Percentiles rank a stretch among this genome's conserved stretches.
phyloP scores from a whole-genome alignment of 306 rosid species.

The peach (Prunus persica) region DNA sequence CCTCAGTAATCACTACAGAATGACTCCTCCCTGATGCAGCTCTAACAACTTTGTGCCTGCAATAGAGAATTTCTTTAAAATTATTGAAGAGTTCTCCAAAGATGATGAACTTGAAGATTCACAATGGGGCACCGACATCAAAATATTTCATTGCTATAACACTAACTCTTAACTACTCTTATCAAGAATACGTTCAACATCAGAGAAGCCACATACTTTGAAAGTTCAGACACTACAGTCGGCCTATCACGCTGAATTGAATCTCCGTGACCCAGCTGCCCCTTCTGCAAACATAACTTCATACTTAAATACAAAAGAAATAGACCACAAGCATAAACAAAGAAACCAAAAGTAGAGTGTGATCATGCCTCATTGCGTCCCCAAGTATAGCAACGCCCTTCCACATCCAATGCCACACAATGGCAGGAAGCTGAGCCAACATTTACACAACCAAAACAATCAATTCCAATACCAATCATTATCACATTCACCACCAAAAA shows the following conservation, averaged over 20 bases:
- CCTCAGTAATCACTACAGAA: conserved; percentile 77
- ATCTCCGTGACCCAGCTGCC: conserved; percentile 98
- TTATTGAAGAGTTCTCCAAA: neutral
- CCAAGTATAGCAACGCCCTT: conserved; percentile 98
- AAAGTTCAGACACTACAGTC: conserved; percentile 87
- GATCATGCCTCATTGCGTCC: conserved; percentile 87
- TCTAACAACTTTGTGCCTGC: conserved; percentile 69
- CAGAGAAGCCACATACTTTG: conserved; percentile 59
- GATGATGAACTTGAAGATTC: neutral
- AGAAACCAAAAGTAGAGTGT: conserved; percentile 13
- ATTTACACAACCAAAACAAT: conserved; percentile 4
- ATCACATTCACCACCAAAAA: neutral
- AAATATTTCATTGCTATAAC: neutral
- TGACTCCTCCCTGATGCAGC: conserved; percentile 91
- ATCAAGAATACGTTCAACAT: neutral
- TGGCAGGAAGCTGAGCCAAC: conserved; percentile 80
- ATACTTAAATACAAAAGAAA: conserved; percentile 13
- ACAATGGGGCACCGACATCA: neutral
- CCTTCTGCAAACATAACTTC: conserved; percentile 61
- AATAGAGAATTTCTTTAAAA: neutral
- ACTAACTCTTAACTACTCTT: neutral
- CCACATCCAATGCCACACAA: conserved; percentile 93
- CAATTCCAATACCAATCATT: neutral
- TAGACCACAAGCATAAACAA: neutral
- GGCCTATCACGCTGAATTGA: conserved; percentile 93